A percentile compares a stretch with the other conserved stretches of the same genome.
Conservation (phyloP, 108 stramenopile species). For the Tribonema minus region DNA sequence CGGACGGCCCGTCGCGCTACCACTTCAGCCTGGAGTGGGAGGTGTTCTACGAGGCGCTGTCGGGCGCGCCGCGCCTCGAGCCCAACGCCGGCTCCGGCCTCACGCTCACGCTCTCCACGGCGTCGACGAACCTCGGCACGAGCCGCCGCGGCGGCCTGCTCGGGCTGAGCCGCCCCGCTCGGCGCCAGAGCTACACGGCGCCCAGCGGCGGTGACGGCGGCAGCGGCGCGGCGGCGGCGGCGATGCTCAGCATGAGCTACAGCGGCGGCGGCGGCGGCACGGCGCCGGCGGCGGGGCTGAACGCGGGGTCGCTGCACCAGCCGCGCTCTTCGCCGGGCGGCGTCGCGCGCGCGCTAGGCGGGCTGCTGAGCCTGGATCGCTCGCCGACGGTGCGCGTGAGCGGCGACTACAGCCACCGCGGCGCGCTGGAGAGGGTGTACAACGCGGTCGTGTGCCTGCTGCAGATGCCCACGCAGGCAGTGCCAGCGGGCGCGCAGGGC, state of each 20-base stretch:
- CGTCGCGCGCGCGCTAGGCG: not conserved
- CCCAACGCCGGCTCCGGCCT: not conserved
- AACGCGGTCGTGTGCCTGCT: constrained; percentile 37
- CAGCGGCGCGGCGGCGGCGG: not conserved
- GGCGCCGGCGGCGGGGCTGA: not conserved
- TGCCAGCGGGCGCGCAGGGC: constrained; percentile 3
- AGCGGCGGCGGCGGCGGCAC: not conserved
- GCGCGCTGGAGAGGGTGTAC: constrained; percentile 22
- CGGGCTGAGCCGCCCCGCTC: not conserved
- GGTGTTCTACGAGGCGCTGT: not conserved
- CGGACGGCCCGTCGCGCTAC: not conserved
- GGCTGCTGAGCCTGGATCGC: not conserved
- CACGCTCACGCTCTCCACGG: not conserved
- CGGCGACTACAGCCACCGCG: constrained; percentile 32
- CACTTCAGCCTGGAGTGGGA: not conserved
- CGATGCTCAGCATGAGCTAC: not conserved
- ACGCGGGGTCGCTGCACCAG: not conserved
- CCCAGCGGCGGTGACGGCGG: not conserved
- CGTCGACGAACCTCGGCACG: not conserved
- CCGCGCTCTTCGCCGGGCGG: not conserved
- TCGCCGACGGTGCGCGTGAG: not conserved
- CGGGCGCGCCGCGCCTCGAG: not conserved
- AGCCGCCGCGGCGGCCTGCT: too few relatives aligned
- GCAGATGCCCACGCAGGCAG: not conserved
- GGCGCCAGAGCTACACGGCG: not conserved